Conservation (phyloP, 306 rosid genomes). For the Rubus parviflorus region DNA sequence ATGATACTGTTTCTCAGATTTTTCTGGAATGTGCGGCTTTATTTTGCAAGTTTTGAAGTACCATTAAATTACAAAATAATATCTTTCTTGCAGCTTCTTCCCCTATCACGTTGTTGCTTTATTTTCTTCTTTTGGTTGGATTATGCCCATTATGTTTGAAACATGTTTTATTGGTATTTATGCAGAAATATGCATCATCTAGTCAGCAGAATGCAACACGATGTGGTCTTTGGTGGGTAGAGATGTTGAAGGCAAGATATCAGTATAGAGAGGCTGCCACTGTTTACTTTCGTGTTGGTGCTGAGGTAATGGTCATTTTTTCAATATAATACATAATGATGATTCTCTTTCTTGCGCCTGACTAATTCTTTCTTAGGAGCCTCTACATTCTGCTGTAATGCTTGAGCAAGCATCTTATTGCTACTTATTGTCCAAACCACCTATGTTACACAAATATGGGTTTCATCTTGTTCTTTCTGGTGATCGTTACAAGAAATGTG, state of each 20-base stretch:
- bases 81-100: not conserved
- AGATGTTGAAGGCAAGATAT: constrained; percentile 87
- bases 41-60: not conserved
- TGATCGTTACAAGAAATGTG: constrained; percentile 90
- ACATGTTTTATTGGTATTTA: constrained; percentile 25
- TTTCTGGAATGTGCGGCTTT: not conserved
- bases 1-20: not conserved
- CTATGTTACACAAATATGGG: constrained; percentile 92
- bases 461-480: constrained; percentile 99
- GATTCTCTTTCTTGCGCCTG: constrained; percentile 33
- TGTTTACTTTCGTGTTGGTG: constrained; percentile 87
- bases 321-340: constrained; percentile 10
- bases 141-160: not conserved
- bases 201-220: constrained; percentile 87
- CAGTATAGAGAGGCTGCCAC: constrained; percentile 87
- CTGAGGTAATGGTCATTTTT: constrained; percentile 63
- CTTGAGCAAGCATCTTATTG: constrained; percentile 99
- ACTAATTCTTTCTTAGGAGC: constrained; percentile 59
- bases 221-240: constrained; percentile 96
- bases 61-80: not conserved
- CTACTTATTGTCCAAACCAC: constrained; percentile 83
- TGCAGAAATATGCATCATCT: constrained; percentile 79
- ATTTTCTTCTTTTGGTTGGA: not conserved
- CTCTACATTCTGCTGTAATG: constrained; percentile 91
- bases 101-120: not conserved